Evolutionary conservation across 345 rosid species (phyloP), one percentile per base, ranked within the genome.

Genomic region (Salix purpurea): DNA sequence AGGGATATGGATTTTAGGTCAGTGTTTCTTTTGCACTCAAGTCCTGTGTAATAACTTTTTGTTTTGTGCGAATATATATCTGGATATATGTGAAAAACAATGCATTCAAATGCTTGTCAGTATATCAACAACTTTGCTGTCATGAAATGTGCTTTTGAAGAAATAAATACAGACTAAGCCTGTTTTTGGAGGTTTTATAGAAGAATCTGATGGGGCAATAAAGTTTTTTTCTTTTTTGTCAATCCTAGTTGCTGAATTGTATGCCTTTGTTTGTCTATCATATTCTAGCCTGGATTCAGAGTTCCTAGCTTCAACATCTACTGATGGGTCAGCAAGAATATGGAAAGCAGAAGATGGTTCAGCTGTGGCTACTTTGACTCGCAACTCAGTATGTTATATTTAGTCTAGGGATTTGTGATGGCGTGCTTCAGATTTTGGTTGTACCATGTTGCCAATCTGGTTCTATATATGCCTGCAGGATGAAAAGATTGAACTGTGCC

Each of bases 311-410:
- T 87, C 99, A 72, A 90, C 94, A 77, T 95, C 93, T 39, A 86
- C 87, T 72, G 98, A 93, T 88, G 99, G 97, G 78, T 87, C 96
- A 19, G 98, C 91, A 65, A 93, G 97, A 86, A 86, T 95, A 86
- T 95, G 98, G 98, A 95, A 90, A 85, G 83, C 88, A 52, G 97
- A 90, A 78, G 92, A 91, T 85, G 98, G 98, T 68, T 79, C 86
- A 72, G 91, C 98, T 72, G 67, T 88, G 80, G 79, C 90, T 32
- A 82, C 94, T 78, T 88, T 95, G 86, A 82, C 91, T 72, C 96
- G 96, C 73, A 87, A 86, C 78, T 73, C 90, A 81, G 99, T 95
- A 84, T 72, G 78, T 76, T 73, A 71, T 74, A 39, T 62, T 74
- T 69, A 36, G 65, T 67, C 37, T 48, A 18, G 44, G 61, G 62